Evolutionary conservation across 345 rosid genomes (phyloP).

Genomic region (Alliaria petiolata): DNA sequence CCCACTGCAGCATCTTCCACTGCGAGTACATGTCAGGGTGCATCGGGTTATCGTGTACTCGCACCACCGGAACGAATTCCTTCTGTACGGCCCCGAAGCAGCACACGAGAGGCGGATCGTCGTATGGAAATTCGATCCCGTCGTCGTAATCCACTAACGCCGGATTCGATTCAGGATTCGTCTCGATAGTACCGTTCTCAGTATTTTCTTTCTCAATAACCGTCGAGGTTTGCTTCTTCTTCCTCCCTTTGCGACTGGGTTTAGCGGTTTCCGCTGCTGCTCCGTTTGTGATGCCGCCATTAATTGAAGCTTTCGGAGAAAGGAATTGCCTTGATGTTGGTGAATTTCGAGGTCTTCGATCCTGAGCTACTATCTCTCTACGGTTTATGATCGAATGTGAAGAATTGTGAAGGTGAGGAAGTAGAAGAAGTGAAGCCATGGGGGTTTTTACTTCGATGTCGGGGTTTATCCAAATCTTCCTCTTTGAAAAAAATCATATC

Average conservation of each 20-base stretch:
- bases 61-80: conserved; percentile 81
- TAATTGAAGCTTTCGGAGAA: conserved; percentile 33
- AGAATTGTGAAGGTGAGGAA: conserved; percentile 44
- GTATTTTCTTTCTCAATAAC: conserved; percentile 21
- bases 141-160: conserved; percentile 57
- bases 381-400: conserved; percentile 20
- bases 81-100: conserved; percentile 82
- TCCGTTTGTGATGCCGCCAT: conserved; percentile 36
- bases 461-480: conserved; percentile 47
- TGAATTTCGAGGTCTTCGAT: neutral
- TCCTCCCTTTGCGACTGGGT: conserved; percentile 62
- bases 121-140: conserved; percentile 66
- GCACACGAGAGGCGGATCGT: conserved; percentile 78
- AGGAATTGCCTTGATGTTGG: neutral
- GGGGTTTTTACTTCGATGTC: neutral
- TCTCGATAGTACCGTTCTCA: conserved; percentile 14
- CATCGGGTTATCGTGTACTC: conserved; percentile 72
- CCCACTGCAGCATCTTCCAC: conserved; percentile 97
- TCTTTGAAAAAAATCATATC: neutral
- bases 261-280: conserved; percentile 48
- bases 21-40: conserved; percentile 83
- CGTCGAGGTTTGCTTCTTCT: conserved; percentile 39
- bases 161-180: conserved; percentile 17
- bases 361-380: conserved; percentile 1
- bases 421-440: conserved; percentile 58